Conservation (phyloP, 805 yeast species). For the Candida silvicultrix region DNA sequence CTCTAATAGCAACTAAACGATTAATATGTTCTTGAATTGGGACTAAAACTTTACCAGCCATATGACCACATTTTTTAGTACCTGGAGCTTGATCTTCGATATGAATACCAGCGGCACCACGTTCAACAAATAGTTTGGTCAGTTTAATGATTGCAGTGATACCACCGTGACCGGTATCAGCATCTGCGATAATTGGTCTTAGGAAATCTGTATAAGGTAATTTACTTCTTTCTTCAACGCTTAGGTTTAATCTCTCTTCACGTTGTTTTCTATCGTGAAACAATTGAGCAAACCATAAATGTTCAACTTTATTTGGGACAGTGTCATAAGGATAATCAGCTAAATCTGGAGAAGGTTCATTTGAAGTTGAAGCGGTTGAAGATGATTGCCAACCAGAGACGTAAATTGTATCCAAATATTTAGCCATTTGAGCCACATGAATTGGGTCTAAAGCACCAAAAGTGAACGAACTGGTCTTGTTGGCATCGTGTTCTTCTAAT, state of each 20-base stretch:
- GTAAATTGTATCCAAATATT: conserved; percentile 85
- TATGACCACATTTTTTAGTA: conserved; percentile 97
- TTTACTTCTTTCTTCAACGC: conserved; percentile 62
- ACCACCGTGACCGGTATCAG: conserved; percentile 99
- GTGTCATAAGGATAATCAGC: conserved; percentile 99
- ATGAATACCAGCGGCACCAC: conserved; percentile 98
- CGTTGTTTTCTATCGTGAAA: conserved; percentile 97
- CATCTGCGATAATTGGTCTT: conserved; percentile 95
- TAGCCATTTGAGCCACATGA: conserved; percentile 95
- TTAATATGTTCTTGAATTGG: conserved; percentile 97
- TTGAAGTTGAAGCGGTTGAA: conserved; percentile 94
- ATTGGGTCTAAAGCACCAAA: conserved; percentile 96
- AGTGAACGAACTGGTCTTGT: conserved; percentile 77
- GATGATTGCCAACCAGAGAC: conserved; percentile 99
- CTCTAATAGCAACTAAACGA: conserved; percentile 88
- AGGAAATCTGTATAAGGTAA: conserved; percentile 77
- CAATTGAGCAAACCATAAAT: conserved; percentile 91
- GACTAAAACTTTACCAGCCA: conserved; percentile 97
- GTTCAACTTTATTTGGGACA: conserved; percentile 97
- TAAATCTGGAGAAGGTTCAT: conserved; percentile 96
- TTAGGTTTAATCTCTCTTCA: conserved; percentile 48
- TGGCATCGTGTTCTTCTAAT: conserved; percentile 62
- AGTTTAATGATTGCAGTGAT: conserved; percentile 92
- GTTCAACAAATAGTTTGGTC: conserved; percentile 92
- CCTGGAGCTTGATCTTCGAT: conserved; percentile 99